Evolutionary conservation across 352 stramenopile species (phyloP), one percentile per base, ranked within the genome.

Genomic region (Nothophytophthora sp.): DNA sequence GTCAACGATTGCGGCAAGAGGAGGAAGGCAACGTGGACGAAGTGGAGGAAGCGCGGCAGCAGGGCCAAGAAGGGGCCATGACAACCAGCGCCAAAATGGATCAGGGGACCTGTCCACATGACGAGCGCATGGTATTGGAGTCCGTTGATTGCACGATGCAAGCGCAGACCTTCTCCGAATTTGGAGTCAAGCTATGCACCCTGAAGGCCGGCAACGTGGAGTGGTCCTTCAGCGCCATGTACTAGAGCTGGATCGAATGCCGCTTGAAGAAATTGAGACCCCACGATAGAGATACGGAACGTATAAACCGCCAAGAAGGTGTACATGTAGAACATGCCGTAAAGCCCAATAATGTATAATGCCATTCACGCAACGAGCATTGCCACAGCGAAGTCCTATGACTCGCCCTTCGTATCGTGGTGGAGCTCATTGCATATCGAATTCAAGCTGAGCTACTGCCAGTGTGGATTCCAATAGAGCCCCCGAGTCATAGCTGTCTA

Each of bases 201-300:
- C 42, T 63, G n/a, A 64, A 72, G 15, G 56, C 67, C 15, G 65
- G 65, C 55, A 81, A 80, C 40, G 70, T 91, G 43, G 68, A 87
- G 40, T 91, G 80, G 80, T 67, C 80, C n/a, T 91, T 91, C 62
- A 91, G 80, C 22, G 76, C 75, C 8, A 47, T 88, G 45, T 91
- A 88, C 47, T 91, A 84, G 66, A 56, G 48, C 37, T 59, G 60
- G 60, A 53, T 44, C 28, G 18, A 43, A 23, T 57, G 6, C 15
- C 30, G n/a, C 40, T 16, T 67, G 56, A 67, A 61, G 46, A 55
- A 64, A 40, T 68, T 65, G 23, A 65, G 23, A n/a, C 50, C 55
- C 59, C 55, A 58, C 49, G 39, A 70, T 61, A 65, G 55, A 69
- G 47, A 28, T 60, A 46, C 63, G 38, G 39, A 59, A 49, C 41